Base-by-base conservation (phyloP, 2,329 filamentous ascomycete genomes). In the Botryotinia globosa region DNA sequence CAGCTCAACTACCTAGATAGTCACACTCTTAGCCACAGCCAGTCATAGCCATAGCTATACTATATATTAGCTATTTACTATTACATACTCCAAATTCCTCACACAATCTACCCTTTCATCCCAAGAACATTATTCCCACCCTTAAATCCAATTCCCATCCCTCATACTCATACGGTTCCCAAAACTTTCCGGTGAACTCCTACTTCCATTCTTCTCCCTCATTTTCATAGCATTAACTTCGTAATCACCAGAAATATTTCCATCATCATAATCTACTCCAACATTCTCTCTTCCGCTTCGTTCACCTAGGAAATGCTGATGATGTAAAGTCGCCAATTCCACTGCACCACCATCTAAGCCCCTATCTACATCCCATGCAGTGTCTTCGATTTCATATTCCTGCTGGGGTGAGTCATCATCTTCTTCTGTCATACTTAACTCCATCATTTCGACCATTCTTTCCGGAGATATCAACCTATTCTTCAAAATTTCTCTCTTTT, bases 131-230 rank as follows among this genome's bases (percentile, higher is more conserved):
- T 25, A 16, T n/a, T 62, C 34, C 14, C 34, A n/a, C 59, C n/a
- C n/a, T 74, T 34, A 75, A 58, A 75, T 75, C 74, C 74, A 75
- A 48, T 75, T 75, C 10, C 74, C 73, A 61, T 65, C 61, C 37
- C 66, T 62, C 58, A 74, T 63, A 44, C 48, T 58, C 25, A 39
- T 59, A n/a, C 39, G 48, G 9, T 56, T 68, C n/a, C 56, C 48
- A 32, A 32, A 58, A 16, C 3, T 56, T 29, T 29, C 51, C 25
- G 5, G 51, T 29, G 16, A 29, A 56, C 37, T n/a, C n/a, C 18
- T 22, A 58, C 58, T 32, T 44, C 7, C 18, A 29, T 58, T 72
- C 20, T 42, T 39, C 5, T 67, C 61, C 63, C 63, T 58, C 63
- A 29, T 44, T 14, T 69, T 59, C 51, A 67, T 56, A 42, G 65